phyloP scores from a whole-genome alignment of 345 rosid genomes.

The Aquilaria sinensis region DNA sequence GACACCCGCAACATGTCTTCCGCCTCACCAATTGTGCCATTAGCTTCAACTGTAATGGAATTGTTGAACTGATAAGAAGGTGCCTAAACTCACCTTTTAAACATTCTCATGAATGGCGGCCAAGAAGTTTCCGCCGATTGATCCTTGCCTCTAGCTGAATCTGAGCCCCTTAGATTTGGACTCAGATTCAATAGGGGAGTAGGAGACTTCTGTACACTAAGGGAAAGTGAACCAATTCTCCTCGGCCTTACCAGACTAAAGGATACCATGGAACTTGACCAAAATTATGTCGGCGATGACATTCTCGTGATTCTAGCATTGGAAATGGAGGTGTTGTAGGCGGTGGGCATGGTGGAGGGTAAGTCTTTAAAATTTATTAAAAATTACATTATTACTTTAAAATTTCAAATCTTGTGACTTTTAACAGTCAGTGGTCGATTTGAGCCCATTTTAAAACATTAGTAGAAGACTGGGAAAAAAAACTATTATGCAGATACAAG shows the following conservation, averaged over 20 bases:
- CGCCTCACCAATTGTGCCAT: too few species aligned
- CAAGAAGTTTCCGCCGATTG: conserved; percentile 46
- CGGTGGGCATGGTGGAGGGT: too few species aligned
- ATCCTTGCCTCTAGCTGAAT: conserved; percentile 28
- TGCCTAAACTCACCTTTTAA: conserved; percentile 92
- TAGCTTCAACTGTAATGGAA: conserved; percentile 35
- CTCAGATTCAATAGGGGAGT: conserved; percentile 42
- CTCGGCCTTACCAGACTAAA: conserved; percentile 17
- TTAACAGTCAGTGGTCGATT: too few species aligned
- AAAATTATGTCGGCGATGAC: conserved; percentile 53
- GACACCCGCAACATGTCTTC: too few species aligned
- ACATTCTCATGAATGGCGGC: conserved; percentile 88
- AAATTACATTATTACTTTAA: too few species aligned
- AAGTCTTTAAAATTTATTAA: too few species aligned
- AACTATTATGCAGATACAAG: too few species aligned
- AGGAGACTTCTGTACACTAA: conserved; percentile 52
- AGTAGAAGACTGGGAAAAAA: too few species aligned
- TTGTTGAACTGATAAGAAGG: conserved; percentile 97
- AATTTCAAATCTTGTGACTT: too few species aligned
- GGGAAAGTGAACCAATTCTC: conserved; percentile 48
- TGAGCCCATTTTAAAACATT: too few species aligned
- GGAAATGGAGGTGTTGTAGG: too few species aligned
- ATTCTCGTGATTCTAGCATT: conserved; percentile 6
- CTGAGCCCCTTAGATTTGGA: conserved; percentile 35
- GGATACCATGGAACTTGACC: conserved; percentile 11